phyloP scores from a whole-genome alignment of 2,329 filamentous ascomycete genomes.

The Ampelomyces quisqualis region DNA sequence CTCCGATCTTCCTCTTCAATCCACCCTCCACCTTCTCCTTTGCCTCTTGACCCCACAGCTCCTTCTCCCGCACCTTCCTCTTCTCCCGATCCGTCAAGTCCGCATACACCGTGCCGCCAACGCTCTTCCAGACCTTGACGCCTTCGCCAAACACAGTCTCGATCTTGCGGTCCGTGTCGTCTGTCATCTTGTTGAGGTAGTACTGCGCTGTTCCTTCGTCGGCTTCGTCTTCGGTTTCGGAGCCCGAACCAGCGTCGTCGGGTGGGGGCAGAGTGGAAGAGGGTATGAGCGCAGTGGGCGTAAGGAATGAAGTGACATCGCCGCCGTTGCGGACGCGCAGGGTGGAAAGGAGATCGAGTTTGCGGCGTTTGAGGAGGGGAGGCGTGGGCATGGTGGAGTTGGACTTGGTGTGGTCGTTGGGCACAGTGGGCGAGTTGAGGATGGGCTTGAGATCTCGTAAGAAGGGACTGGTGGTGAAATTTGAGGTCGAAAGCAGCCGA shows the following conservation, averaged over 20 bases:
- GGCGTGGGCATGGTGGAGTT: neutral
- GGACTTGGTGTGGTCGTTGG: neutral
- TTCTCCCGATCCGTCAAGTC: slow-evolving; percentile 10
- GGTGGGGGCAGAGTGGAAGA: too few species aligned
- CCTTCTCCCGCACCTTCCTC: slow-evolving; percentile 3
- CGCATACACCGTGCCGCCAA: slow-evolving; percentile 9
- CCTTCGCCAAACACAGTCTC: slow-evolving; percentile 13
- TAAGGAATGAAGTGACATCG: slow-evolving; percentile 1
- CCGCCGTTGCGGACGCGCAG: slow-evolving; percentile 8
- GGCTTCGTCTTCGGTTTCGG: slow-evolving; percentile 14
- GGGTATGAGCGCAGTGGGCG: too few species aligned
- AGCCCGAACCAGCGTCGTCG: too few species aligned
- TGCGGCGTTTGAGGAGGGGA: slow-evolving; percentile 1
- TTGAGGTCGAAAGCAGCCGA: too few species aligned
- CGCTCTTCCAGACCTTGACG: slow-evolving; percentile 9
- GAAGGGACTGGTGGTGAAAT: too few species aligned
- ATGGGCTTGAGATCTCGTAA: neutral
- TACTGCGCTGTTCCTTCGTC: slow-evolving; percentile 1
- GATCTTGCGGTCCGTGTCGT: slow-evolving; percentile 4
- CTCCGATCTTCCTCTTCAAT: neutral
- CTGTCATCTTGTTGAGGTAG: slow-evolving; percentile 10
- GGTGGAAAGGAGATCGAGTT: slow-evolving; percentile 1
- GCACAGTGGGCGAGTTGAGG: neutral
- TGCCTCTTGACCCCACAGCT: slow-evolving; percentile 4
- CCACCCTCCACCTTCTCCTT: neutral